A percentile compares a stretch with the other conserved stretches of the same genome.
Evolutionary conservation across 2,329 filamentous ascomycete species (phyloP).

Genomic region (Cytospora leucostoma): DNA sequence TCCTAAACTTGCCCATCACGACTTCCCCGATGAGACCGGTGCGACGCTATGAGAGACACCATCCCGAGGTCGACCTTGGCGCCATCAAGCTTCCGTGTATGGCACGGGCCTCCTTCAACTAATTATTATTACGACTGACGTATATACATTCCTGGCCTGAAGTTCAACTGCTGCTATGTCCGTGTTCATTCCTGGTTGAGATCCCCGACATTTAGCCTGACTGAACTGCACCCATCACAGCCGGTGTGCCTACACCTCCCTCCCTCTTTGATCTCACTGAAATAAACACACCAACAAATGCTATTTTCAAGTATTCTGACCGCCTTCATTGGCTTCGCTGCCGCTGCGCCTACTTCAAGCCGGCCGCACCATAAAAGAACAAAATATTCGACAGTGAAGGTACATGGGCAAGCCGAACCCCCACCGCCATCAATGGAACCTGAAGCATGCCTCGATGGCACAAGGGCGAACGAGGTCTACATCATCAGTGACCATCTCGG

Average conservation of each 20-base stretch:
- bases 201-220: too few species aligned
- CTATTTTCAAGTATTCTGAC: too few species aligned
- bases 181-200: too few species aligned
- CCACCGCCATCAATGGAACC: neutral
- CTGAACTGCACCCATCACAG: neutral
- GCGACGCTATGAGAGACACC: too few species aligned
- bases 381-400: neutral
- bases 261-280: neutral
- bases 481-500: constrained; percentile 4
- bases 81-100: too few species aligned
- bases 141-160: too few species aligned
- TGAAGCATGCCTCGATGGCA: neutral
- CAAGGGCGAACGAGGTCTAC: constrained; percentile 2
- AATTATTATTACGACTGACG: too few species aligned
- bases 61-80: too few species aligned
- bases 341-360: neutral
- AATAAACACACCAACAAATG: neutral
- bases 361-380: neutral
- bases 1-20: too few species aligned
- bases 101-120: too few species aligned
- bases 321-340: neutral
- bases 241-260: neutral
- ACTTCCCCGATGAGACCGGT: too few species aligned
- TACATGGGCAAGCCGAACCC: neutral
- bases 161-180: too few species aligned